Base-by-base conservation (phyloP, 1,284 basidiomycete species). In the Anthracocystis walkeri region DNA sequence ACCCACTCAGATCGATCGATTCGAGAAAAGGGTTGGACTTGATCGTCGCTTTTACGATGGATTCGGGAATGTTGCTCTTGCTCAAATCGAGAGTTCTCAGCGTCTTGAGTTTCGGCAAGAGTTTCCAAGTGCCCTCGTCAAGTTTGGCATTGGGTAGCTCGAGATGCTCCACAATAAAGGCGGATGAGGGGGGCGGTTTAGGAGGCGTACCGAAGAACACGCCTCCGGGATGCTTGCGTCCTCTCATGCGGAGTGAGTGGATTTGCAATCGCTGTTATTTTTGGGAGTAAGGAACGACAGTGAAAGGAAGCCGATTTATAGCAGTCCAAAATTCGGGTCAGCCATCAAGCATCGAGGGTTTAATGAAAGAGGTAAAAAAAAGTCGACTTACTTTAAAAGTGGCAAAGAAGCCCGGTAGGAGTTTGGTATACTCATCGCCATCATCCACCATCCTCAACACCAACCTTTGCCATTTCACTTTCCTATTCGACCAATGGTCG, bases 1-100 rank as follows among this genome's bases (percentile, higher is more conserved):
- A 73, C 10, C 59, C 46, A 38, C 56, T 52, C 4, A 73, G 49
- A 21, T 73, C 64, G 16, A 67, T 45, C 8, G 27, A 12, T 12
- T 73, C 59, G 4, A 73, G 18, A 11, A 53, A 67, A 0, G 51
- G 56, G 25, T 73, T 73, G 1, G 51, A 23, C 8, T 59, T 53
- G 25, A 73, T 73, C 0, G 60, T 67, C 5, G 27, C 33, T 10
- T 46, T 54, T 0, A 73, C 51, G 20, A 73, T 55, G 1, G n/a
- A 31, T 55, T 67, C 70, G 38, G 58, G 62, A 10, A 73, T 53
- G 4, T 60, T 61, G 10, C 64, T 63, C 20, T 66, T 63, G 48
- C 40, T 60, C 20, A 73, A 21, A 41, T 73, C 64, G n/a, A 73
- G 59, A 14, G 58, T 42, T 18, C 48, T 44, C 10, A 70, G 23